These are phyloP conservation scores for Zymoseptoria ardabiliae DNA, from an alignment of 2,329 filamentous ascomycete species.

Conservation along the genomic window DNA sequence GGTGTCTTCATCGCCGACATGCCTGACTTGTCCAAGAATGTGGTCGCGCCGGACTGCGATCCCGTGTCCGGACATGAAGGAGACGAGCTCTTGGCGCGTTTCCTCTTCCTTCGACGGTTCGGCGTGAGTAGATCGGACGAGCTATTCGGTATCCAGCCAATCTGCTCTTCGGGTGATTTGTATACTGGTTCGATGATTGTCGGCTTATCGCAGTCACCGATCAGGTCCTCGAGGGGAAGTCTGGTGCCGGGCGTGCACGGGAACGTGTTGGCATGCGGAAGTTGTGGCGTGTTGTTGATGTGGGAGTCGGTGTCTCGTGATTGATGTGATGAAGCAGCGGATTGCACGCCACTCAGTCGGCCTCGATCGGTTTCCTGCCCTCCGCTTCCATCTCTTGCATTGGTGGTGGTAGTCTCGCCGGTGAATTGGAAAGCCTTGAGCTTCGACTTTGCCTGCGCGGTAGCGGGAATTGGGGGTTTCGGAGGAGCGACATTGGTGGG, in stretches of 20 bases:
- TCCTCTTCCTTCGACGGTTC: constrained; percentile 33
- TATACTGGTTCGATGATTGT: constrained; percentile 39
- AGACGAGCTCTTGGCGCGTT: constrained; percentile 42
- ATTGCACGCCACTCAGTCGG: not conserved
- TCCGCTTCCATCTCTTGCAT: constrained; percentile 32
- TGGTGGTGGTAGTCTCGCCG: constrained; percentile 27
- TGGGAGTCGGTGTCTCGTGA: constrained; percentile 1
- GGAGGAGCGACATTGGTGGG: constrained; percentile 22
- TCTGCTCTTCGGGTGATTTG: constrained; percentile 52
- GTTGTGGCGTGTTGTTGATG: constrained; percentile 15
- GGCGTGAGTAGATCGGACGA: constrained; percentile 36
- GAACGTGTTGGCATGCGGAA: constrained; percentile 30
- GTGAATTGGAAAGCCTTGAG: constrained; percentile 49
- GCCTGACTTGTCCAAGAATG: constrained; percentile 18
- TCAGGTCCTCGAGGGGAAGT: constrained; percentile 53
- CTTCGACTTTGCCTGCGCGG: constrained; percentile 47
- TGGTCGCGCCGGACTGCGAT: constrained; percentile 21
- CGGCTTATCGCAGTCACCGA: constrained; percentile 53
- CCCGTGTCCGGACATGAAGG: constrained; percentile 28
- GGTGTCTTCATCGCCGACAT: constrained; percentile 33
- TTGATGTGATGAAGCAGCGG: not conserved
- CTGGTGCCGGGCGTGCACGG: constrained; percentile 54
- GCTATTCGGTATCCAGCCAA: constrained; percentile 50
- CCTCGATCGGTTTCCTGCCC: constrained; percentile 24
- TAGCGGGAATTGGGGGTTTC: constrained; percentile 43